Base-by-base conservation (phyloP, 768 basidiomycete genomes). In the Hericium alpestre region DNA sequence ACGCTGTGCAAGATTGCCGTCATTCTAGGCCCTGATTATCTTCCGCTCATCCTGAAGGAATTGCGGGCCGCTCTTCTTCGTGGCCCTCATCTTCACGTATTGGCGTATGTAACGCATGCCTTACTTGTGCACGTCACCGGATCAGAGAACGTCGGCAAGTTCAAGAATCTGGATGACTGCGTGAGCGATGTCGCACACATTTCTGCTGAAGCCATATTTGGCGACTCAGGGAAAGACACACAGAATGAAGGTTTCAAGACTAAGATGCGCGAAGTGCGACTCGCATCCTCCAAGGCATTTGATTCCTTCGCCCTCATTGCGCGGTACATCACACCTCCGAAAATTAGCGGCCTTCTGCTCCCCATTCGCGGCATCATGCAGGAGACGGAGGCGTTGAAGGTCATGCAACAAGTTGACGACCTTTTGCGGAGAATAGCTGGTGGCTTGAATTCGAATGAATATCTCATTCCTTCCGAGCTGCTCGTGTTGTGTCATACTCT, bases 41-140 rank as follows among this genome's bases (percentile, higher is more conserved):
- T 98, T 9, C 79, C 86, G 0, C 69, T 82, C 15, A 75, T 89
- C 32, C 70, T 97, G 40, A 82, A 81, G 38, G 93, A 97, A 67
- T 73, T 98, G 51, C 80, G 89, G n/a, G 81, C 76, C 0, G 91
- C 94, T 1, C 80, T 99, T 27, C 65, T 82, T 38, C 88, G 94
- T 18, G 96, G 96, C 6, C 95, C 96, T 1, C 95, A 98, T 56
- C 79, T 97, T 0, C 95, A 99, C 67, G 83, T 98, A 16, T 76
- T 97, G 32, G 93, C 94, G 1, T 88, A 86, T 59, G 84, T 85
- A 2, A 79, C 81, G 0, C 94, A 99, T 64, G 79, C 90, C 0
- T 71, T 98, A 18, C 74, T 98, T 39, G 79, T 84, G n/a, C 81
- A 90, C 56, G 78, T 94, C 48, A 93, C 91, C 0, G 74, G 82